Base-by-base conservation (phyloP, 2,329 filamentous ascomycete species). In the Pleoardoris graminearum region DNA sequence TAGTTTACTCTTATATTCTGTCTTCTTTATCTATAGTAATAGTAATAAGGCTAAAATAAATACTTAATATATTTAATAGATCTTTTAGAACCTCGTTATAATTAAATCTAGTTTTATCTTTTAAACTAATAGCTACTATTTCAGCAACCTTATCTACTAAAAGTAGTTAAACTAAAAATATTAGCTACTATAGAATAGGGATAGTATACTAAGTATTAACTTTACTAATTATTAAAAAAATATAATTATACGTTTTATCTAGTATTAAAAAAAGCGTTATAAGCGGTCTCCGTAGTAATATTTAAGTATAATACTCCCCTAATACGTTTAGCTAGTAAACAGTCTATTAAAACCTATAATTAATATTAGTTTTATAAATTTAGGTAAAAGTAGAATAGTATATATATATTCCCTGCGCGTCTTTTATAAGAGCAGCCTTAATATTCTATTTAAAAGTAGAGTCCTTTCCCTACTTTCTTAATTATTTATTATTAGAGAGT, bases 401-500 rank as follows among this genome's bases (percentile, higher is more conserved):
- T 30, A 27, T 55, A 61, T 57, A n/a, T n/a, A 63, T 65, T 39
- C 57, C 54, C 11, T 46, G 17, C 4, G 61, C 59, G 42, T 53
- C 50, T 5, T 47, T n/a, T 48, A 51, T 62, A 5, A 72, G 70
- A 2, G 70, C 56, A 11, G 57, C 59, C 19, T 61, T 51, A 10
- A 69, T 35, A 61, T 59, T 53, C 53, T 58, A 12, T 59, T 55
- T 17, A 67, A 65, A 23, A 54, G 55, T 25, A 50, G 53, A 52
- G 21, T 66, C 58, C 41, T 55, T 54, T 8, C 48, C 27, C 62
- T 58, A 67, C 50, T 57, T 65, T 8, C 14, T 21, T 12, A 66
- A 36, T 10, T 5, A 30, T 12, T 57, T 53, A 22, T 65, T 59
- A 12, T 74, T 37, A 63, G 68, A 55, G 70, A 77, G 55, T 69